These are phyloP conservation scores for Gillenia trifoliata DNA, from an alignment of 306 rosid genomes.

Conservation along the genomic window DNA sequence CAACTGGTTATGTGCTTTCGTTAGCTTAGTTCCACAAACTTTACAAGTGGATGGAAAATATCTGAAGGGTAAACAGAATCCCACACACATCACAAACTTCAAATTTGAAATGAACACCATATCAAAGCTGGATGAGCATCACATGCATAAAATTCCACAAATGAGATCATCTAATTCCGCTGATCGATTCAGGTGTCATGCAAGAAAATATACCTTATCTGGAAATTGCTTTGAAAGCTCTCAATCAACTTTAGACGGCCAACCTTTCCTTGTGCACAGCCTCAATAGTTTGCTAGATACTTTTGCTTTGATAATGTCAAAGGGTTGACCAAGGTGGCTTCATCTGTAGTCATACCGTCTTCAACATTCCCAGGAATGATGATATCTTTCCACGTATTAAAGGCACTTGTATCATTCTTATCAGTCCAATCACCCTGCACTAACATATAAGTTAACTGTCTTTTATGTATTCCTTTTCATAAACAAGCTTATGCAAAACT, in stretches of 20 bases:
- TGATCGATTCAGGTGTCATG: conserved; percentile 9
- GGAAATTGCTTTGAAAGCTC: conserved; percentile 79
- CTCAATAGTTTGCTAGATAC: conserved; percentile 82
- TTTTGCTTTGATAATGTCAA: conserved; percentile 75
- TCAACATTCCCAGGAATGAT: conserved; percentile 91
- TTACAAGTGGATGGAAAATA: background rate
- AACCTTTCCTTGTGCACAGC: conserved; percentile 91
- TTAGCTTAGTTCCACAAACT: background rate
- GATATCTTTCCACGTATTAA: conserved; percentile 95
- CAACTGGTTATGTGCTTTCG: background rate
- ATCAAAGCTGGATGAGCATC: background rate
- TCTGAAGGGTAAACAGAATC: background rate
- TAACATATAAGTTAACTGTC: conserved; percentile 26
- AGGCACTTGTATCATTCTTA: conserved; percentile 85
- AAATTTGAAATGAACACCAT: background rate
- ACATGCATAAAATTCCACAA: background rate
- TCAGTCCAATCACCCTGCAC: conserved; percentile 93
- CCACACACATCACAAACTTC: background rate
- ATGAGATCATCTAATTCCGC: too few relatives aligned
- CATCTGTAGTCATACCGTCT: conserved; percentile 62
- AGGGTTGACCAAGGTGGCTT: conserved; percentile 48
- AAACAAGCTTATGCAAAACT: too few relatives aligned
- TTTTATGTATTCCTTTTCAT: too few relatives aligned
- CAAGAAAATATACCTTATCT: conserved; percentile 58
- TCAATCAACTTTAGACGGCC: conserved; percentile 86